These are phyloP conservation scores for Diaporthe sp. DNA, from an alignment of 2,329 filamentous ascomycete species.

Conservation along the genomic window DNA sequence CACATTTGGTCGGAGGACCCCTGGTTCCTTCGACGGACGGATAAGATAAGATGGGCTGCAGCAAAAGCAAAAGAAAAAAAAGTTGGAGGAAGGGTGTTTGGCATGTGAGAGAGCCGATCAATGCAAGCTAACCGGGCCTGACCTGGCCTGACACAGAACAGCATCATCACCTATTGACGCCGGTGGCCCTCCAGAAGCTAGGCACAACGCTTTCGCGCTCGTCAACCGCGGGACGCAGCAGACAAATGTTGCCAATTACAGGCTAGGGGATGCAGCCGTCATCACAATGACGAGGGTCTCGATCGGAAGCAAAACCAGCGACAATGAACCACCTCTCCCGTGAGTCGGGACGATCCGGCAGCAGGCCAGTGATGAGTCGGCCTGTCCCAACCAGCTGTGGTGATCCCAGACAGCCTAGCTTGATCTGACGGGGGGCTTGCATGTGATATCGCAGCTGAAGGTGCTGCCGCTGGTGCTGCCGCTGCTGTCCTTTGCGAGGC, in stretches of 20 bases:
- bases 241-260: not conserved
- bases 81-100: not conserved
- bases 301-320: not conserved
- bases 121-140: constrained; percentile 12
- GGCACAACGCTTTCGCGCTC: constrained; percentile 11
- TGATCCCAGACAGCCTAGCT: constrained; percentile 17
- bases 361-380: not conserved
- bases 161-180: constrained; percentile 6
- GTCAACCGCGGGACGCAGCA: constrained; percentile 7
- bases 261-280: not conserved
- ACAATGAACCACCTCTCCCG: not conserved
- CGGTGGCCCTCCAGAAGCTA: constrained; percentile 2
- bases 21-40: constrained; percentile 17
- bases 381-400: constrained; percentile 9
- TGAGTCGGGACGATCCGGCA: constrained; percentile 25
- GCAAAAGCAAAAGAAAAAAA: not conserved
- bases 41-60: constrained; percentile 35
- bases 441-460: constrained; percentile 16
- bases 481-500: constrained; percentile 10
- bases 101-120: constrained; percentile 34
- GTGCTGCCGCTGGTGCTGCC: constrained; percentile 7
- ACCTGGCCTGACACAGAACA: constrained; percentile 14
- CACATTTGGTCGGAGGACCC: constrained; percentile 23
- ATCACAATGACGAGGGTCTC: not conserved
- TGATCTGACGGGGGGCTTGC: constrained; percentile 18